Conservation (phyloP, 164 flowering plant species). For the Nelumbo lutea region DNA sequence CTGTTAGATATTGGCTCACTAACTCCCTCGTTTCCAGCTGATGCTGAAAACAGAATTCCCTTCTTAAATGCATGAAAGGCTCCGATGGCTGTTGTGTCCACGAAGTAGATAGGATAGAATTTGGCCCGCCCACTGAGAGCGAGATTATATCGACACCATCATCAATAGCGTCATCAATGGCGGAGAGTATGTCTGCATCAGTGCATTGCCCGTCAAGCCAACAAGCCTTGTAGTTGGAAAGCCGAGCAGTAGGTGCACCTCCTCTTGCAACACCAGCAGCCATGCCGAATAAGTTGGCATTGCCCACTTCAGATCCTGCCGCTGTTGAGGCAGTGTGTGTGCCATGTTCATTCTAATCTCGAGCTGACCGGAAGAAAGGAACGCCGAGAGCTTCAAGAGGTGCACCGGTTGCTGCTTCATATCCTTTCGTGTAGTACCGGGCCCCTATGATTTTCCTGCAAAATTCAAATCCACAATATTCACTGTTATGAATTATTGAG, state of each 20-base stretch:
- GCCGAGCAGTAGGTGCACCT: slow-evolving; percentile 53
- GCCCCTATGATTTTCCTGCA: slow-evolving; percentile 46
- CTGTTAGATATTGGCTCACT: slow-evolving; percentile 26
- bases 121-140: slow-evolving; percentile 38
- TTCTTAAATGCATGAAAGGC: slow-evolving; percentile 32
- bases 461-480: neutral
- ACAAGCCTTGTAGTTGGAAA: slow-evolving; percentile 53
- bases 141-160: slow-evolving; percentile 59
- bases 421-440: slow-evolving; percentile 33
- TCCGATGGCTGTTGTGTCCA: slow-evolving; percentile 37
- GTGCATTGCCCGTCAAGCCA: slow-evolving; percentile 28
- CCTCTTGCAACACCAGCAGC: slow-evolving; percentile 51
- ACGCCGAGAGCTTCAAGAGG: slow-evolving; percentile 19
- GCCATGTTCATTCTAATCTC: slow-evolving; percentile 32
- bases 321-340: slow-evolving; percentile 47
- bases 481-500: neutral
- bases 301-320: slow-evolving; percentile 37
- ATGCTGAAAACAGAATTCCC: slow-evolving; percentile 38
- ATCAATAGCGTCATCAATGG: slow-evolving; percentile 46
- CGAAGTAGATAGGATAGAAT: slow-evolving; percentile 19
- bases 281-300: slow-evolving; percentile 36
- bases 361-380: slow-evolving; percentile 18
- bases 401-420: slow-evolving; percentile 19
- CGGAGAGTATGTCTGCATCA: slow-evolving; percentile 39
- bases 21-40: slow-evolving; percentile 40